Base-by-base conservation (phyloP, 345 rosid species). In the Kandelia obovata region DNA sequence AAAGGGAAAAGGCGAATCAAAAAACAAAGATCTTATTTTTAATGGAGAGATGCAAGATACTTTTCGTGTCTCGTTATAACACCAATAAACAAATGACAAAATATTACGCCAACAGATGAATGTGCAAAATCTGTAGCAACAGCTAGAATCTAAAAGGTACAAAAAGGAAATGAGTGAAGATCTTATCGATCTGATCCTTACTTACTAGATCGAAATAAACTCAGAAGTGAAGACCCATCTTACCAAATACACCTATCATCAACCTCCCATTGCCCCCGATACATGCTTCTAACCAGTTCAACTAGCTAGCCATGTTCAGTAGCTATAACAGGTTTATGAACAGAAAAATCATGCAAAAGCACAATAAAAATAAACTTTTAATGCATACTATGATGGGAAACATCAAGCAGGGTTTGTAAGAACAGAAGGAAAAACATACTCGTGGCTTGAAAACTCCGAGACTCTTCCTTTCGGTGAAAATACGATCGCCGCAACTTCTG, bases 391-490 rank as follows among this genome's bases (percentile, higher is more conserved):
- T 9, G 46, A 9, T 11, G 46, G 46, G 46, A 39, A 11, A 39
- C 46, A 39, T 39, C 46, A 39, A 39, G 13, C 46, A 2, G 46
- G 3, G 2, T 11, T 39, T 9, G 46, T 10, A 19, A 10, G 53
- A 53, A 27, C 21, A 63, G 32, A 65, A 67, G 30, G 21, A 34
- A 26, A 73, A 75, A 70, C 84, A 43, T 80, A 87, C 88, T 65
- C 75, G 62, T 82, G 61, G 74, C 83, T 85, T 55, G 88, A 62
- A 62, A 78, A 83, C 58, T 85, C 82, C 13, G 68, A 68, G 61
- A 82, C 71, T 61, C 73, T 79, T 77, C 92, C 92, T 17, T 46
- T 82, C 71, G 80, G 89, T 6, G 92, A 87, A 69, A 85, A 87
- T 67, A 79, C 64, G 61, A 85, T 73, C 59, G 77, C 79, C 1